Percentiles rank a stretch among this genome's conserved stretches.
Conservation (phyloP, 129 eudicot species). For the Escallonia rubra region DNA sequence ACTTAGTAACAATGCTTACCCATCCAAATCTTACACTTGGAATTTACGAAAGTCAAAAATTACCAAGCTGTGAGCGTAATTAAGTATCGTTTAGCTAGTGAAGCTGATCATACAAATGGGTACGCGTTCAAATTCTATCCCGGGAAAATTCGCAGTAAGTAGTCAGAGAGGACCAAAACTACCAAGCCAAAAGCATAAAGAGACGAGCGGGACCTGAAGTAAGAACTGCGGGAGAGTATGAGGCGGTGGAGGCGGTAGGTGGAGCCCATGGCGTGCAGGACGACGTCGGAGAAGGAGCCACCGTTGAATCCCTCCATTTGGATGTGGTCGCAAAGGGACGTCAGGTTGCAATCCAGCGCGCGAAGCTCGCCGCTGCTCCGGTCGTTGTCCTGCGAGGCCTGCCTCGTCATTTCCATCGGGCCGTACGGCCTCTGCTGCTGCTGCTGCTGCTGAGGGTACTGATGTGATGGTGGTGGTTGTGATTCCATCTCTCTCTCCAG, state of each 20-base stretch:
- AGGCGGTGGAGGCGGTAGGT: constrained; percentile 89
- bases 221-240: constrained; percentile 89
- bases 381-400: constrained; percentile 38
- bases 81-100: too few relatives aligned
- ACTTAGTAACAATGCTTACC: too few relatives aligned
- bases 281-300: constrained; percentile 85
- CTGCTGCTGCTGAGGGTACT: constrained; percentile 10
- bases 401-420: constrained; percentile 33
- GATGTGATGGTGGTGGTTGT: not conserved
- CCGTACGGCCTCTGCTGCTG: constrained; percentile 28
- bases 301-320: constrained; percentile 73
- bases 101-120: too few relatives aligned
- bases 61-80: too few relatives aligned
- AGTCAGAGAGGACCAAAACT: too few relatives aligned
- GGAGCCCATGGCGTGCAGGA: constrained; percentile 81
- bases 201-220: constrained; percentile 48
- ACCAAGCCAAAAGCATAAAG: too few relatives aligned
- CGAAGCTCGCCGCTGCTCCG: constrained; percentile 47
- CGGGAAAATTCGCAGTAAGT: too few relatives aligned
- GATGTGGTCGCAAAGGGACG: constrained; percentile 79
- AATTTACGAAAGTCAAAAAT: too few relatives aligned
- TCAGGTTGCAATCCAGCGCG: constrained; percentile 64
- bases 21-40: too few relatives aligned
- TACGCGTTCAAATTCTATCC: too few relatives aligned
- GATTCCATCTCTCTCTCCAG: constrained; percentile 18